phyloP scores from a whole-genome alignment of 148 eudicot species.

The Arbutus unedo region DNA sequence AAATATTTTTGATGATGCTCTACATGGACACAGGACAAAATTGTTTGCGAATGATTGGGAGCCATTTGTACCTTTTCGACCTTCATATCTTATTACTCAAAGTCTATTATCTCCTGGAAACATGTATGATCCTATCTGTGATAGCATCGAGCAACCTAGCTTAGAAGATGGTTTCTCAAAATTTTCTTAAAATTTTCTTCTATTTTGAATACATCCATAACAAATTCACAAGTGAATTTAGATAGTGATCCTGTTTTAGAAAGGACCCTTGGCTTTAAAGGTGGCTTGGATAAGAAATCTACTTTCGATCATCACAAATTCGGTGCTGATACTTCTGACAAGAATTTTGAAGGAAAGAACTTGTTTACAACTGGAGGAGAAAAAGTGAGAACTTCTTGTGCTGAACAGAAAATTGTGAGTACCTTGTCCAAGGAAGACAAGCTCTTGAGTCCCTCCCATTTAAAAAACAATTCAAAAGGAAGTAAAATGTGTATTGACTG shows the following conservation, averaged over 20 bases:
- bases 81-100: constrained; percentile 46
- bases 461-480: constrained; percentile 32
- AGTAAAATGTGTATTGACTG: constrained; percentile 23
- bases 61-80: constrained; percentile 76
- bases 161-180: constrained; percentile 32
- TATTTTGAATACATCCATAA: constrained; percentile 25
- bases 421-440: constrained; percentile 38
- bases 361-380: constrained; percentile 41
- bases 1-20: constrained; percentile 28
- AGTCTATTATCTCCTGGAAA: constrained; percentile 42
- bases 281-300: constrained; percentile 25
- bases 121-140: constrained; percentile 65
- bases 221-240: constrained; percentile 14
- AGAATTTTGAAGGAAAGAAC: constrained; percentile 32
- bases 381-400: constrained; percentile 39
- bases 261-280: constrained; percentile 13
- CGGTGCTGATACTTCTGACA: constrained; percentile 20
- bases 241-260: constrained; percentile 22
- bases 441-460: constrained; percentile 31
- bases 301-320: constrained; percentile 24
- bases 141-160: constrained; percentile 53
- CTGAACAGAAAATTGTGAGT: constrained; percentile 32
- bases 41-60: constrained; percentile 69
- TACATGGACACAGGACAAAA: constrained; percentile 29
- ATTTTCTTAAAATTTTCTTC: constrained; percentile 40